Evolutionary conservation across 192 early-diverging fungal genomes (phyloP), one percentile per base, ranked within the genome.

Genomic region (Geranomyces variabilis): DNA sequence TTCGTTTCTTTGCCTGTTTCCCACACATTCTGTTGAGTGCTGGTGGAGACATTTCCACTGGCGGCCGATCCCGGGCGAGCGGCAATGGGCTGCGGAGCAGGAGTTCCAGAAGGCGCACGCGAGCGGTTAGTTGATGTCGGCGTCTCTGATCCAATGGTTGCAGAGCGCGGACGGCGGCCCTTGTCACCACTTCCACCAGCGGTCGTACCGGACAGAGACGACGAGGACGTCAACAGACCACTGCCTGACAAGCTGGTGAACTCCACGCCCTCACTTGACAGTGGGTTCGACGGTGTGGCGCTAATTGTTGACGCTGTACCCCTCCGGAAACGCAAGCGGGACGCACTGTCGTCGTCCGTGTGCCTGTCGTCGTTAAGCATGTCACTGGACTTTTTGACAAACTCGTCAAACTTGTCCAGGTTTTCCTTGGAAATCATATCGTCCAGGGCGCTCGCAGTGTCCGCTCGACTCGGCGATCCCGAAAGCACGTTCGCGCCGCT

Each of bases 1-100:
- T 89, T 88, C 21, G 86, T 83, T 60, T 79, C 79, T 43, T 74
- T 74, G 22, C 19, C 45, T 0, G 47, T 29, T 31, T 71, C 65
- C 63, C 63, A 70, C 3, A 55, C 19, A 15, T 55, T 55, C 8
- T n/a, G 51, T 15, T n/a, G 21, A 3, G 51, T 4, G 51, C 60
- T 21, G 9, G 15, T 60, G 22, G 26, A 33, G 58, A 24, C 30
- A 29, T 28, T 60, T 60, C 58, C 58, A 33, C 28, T 60, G 31
- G 22, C 31, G 10, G 36, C 36, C 36, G 36, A 41, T 41, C 36
- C 36, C 5, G 51, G 51, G 22, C 44, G 63, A 26, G 14, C 63
- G n/a, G 7, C 7, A 21, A 6, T n/a, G 22, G 44, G 36, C 36
- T 3, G 5, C 24, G 5, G 66, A 12, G 45, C 22, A 1, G 30